phyloP scores from a whole-genome alignment of 2,329 filamentous ascomycete genomes.

The Phaeosphaeria sp. region DNA sequence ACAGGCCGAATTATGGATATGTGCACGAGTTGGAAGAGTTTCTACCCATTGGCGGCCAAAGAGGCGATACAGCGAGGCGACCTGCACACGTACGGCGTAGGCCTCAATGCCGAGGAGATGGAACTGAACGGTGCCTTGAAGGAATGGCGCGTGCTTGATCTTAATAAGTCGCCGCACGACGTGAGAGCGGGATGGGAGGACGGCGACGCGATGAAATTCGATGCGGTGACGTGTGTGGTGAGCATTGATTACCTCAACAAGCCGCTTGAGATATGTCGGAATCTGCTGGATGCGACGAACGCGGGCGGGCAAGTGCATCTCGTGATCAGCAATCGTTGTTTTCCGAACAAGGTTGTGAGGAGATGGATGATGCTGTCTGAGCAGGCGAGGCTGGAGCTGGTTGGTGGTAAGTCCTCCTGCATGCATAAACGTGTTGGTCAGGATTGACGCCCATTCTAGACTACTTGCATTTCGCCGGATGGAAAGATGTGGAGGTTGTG shows the following conservation, averaged over 20 bases:
- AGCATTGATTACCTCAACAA: slow-evolving; percentile 59
- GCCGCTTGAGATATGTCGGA: slow-evolving; percentile 54
- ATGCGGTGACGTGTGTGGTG: slow-evolving; percentile 59
- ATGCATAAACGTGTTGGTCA: background rate
- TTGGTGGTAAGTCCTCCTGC: slow-evolving; percentile 45
- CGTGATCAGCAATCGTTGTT: slow-evolving; percentile 59
- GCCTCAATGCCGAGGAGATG: slow-evolving; percentile 57
- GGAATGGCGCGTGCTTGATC: slow-evolving; percentile 47
- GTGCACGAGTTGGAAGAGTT: slow-evolving; percentile 59
- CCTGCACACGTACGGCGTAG: slow-evolving; percentile 55
- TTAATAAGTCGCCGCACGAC: slow-evolving; percentile 50
- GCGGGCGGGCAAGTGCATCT: slow-evolving; percentile 57
- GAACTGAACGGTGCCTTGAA: slow-evolving; percentile 46
- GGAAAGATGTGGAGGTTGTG: slow-evolving; percentile 61
- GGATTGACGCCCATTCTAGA: slow-evolving; percentile 26
- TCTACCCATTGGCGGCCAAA: slow-evolving; percentile 49
- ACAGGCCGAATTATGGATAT: slow-evolving; percentile 56
- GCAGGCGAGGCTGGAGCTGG: slow-evolving; percentile 55
- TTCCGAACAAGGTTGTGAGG: slow-evolving; percentile 59
- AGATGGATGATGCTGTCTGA: slow-evolving; percentile 57
- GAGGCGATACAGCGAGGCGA: slow-evolving; percentile 38
- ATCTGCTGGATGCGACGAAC: slow-evolving; percentile 50
- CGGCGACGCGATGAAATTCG: slow-evolving; percentile 33
- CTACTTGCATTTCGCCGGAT: slow-evolving; percentile 59
- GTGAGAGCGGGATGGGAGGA: slow-evolving; percentile 25